A percentile compares a stretch with the other conserved stretches of the same genome.
Evolutionary conservation across 257 asterid genomes (phyloP).

Genomic region (Echium plantagineum): DNA sequence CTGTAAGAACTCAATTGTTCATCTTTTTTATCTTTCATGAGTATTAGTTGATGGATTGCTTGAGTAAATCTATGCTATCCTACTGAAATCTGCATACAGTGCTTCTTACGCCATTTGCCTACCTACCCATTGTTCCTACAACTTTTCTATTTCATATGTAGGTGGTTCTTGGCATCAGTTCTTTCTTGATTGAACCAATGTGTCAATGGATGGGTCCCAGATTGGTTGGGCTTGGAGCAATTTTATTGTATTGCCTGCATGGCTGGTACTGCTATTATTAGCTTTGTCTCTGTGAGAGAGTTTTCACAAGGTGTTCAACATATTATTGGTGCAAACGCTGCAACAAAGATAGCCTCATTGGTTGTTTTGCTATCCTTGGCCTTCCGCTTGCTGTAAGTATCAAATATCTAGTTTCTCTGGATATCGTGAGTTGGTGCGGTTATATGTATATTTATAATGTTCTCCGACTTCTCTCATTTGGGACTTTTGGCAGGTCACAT

Average conservation of each 20-base stretch:
- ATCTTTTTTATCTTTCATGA: constrained; percentile 16
- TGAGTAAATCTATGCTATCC: constrained; percentile 4
- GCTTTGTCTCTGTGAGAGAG: constrained; percentile 51
- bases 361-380: constrained; percentile 85
- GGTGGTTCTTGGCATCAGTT: constrained; percentile 90
- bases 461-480: no score
- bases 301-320: constrained; percentile 63
- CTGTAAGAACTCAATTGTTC: constrained; percentile 81
- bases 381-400: constrained; percentile 90
- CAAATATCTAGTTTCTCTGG: not conserved
- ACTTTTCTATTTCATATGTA: constrained; percentile 13
- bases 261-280: constrained; percentile 79
- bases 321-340: constrained; percentile 58
- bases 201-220: constrained; percentile 73
- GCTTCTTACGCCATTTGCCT: no score
- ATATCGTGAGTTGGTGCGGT: no score
- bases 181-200: constrained; percentile 81
- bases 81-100: not conserved
- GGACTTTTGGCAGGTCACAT: constrained; percentile 48
- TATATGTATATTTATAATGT: no score
- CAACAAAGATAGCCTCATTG: constrained; percentile 76
- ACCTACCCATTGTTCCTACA: constrained; percentile 1
- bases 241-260: constrained; percentile 74
- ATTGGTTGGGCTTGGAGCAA: constrained; percentile 87
- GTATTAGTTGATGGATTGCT: constrained; percentile 11